These are phyloP conservation scores for Synura sp. DNA, from an alignment of 352 stramenopile species.

Conservation along the genomic window DNA sequence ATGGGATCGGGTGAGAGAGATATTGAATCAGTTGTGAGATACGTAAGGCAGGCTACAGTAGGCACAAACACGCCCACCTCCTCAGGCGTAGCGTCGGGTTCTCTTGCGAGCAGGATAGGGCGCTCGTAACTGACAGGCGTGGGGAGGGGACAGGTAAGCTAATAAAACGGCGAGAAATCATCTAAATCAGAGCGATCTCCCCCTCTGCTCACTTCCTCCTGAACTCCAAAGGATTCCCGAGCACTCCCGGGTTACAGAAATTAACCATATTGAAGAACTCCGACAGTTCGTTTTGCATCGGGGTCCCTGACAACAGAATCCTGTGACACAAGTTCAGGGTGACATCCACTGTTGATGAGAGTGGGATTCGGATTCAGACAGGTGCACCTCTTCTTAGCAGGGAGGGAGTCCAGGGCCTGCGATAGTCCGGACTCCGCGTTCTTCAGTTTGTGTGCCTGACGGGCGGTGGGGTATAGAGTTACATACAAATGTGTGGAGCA, in stretches of 20 bases:
- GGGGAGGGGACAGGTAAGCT: no score
- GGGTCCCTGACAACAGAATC: constrained; percentile 92
- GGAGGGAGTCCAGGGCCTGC: constrained; percentile 56
- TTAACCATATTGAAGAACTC: constrained; percentile 96
- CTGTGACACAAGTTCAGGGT: constrained; percentile 50
- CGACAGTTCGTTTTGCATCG: constrained; percentile 97
- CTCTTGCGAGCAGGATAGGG: constrained; percentile 75
- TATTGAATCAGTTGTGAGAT: no score
- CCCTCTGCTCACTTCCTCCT: constrained; percentile 86
- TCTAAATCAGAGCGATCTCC: no score
- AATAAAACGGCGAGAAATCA: no score
- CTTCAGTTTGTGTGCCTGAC: constrained; percentile 88
- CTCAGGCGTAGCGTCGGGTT: constrained; percentile 81
- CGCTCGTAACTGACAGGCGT: constrained; percentile 47
- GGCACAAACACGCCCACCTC: no score
- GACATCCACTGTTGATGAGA: background rate
- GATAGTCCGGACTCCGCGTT: constrained; percentile 92
- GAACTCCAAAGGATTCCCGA: constrained; percentile 73
- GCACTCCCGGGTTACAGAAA: constrained; percentile 64
- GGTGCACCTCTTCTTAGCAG: background rate
- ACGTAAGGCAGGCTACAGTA: no score
- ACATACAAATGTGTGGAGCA: no score
- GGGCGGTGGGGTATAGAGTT: no score
- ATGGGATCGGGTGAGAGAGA: no score
- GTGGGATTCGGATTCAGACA: background rate